Conservation (phyloP, 352 stramenopile genomes). For the Phytophthora megakarya region DNA sequence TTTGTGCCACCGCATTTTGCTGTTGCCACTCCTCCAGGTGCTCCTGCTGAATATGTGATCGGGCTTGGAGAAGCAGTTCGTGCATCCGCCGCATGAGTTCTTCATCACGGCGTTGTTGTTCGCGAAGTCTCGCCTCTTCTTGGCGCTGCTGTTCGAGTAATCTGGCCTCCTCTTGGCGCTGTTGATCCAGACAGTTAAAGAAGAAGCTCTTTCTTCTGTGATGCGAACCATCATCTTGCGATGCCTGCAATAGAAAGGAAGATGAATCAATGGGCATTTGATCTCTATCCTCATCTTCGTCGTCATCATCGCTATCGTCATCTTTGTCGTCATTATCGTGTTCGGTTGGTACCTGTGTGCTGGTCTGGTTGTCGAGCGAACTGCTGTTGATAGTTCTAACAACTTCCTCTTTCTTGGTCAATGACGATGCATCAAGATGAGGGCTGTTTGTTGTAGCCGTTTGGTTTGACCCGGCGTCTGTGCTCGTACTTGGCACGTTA, state of each 20-base stretch:
- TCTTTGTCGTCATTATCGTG: constrained; percentile 12
- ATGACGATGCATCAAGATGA: constrained; percentile 9
- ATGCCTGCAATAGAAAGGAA: neutral
- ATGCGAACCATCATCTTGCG: neutral
- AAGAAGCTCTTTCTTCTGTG: constrained; percentile 48
- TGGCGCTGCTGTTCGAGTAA: constrained; percentile 36
- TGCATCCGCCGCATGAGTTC: constrained; percentile 49
- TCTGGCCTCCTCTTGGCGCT: constrained; percentile 42
- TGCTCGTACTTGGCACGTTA: neutral
- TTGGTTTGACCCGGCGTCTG: neutral
- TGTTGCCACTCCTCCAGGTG: constrained; percentile 21
- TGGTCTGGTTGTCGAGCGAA: constrained; percentile 20
- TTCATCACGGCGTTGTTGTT: constrained; percentile 39
- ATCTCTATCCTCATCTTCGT: constrained; percentile 18
- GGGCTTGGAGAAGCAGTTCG: constrained; percentile 38
- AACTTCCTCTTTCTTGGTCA: constrained; percentile 22
- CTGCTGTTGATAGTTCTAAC: constrained; percentile 3
- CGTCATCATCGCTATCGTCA: constrained; percentile 16
- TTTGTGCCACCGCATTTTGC: constrained; percentile 29
- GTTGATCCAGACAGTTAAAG: constrained; percentile 48
- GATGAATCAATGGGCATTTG: constrained; percentile 11
- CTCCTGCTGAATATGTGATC: constrained; percentile 31
- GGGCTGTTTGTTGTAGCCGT: constrained; percentile 17
- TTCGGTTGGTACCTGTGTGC: neutral
- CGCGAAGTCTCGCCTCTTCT: constrained; percentile 38